These are phyloP conservation scores for Sclerotinia trifoliorum DNA, from an alignment of 2,329 filamentous ascomycete species.

Conservation along the genomic window DNA sequence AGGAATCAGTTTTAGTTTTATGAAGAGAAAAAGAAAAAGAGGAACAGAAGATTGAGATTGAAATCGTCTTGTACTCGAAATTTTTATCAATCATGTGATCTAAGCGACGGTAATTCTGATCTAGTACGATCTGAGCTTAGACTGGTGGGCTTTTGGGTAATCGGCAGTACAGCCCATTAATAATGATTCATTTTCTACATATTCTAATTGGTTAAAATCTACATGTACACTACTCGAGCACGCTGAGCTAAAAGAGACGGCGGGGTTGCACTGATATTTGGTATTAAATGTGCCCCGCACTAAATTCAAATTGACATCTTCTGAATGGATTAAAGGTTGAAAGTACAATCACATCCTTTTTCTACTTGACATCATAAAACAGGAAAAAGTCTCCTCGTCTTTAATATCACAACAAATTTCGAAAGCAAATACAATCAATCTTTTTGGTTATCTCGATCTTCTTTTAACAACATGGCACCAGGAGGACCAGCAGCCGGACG, in stretches of 20 bases:
- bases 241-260: not conserved
- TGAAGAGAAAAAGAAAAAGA: conserved; percentile 39
- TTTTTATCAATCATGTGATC: conserved; percentile 2
- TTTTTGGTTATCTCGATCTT: not conserved
- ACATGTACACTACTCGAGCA: no score
- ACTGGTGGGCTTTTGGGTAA: not conserved
- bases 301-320: conserved; percentile 7
- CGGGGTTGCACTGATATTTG: not conserved
- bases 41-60: not conserved
- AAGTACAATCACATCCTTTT: not conserved
- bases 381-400: not conserved
- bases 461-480: conserved; percentile 48
- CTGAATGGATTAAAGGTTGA: conserved; percentile 6
- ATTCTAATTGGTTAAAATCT: not conserved
- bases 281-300: conserved; percentile 8
- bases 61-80: not conserved
- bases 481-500: conserved; percentile 44
- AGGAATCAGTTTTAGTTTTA: conserved; percentile 48
- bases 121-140: not conserved
- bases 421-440: not conserved
- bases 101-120: not conserved
- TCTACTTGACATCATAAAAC: conserved; percentile 13
- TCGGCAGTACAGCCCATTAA: not conserved
- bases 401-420: not conserved
- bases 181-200: no score